phyloP scores from a whole-genome alignment of 2,329 filamentous ascomycete genomes.

The Meredithiella fracta region DNA sequence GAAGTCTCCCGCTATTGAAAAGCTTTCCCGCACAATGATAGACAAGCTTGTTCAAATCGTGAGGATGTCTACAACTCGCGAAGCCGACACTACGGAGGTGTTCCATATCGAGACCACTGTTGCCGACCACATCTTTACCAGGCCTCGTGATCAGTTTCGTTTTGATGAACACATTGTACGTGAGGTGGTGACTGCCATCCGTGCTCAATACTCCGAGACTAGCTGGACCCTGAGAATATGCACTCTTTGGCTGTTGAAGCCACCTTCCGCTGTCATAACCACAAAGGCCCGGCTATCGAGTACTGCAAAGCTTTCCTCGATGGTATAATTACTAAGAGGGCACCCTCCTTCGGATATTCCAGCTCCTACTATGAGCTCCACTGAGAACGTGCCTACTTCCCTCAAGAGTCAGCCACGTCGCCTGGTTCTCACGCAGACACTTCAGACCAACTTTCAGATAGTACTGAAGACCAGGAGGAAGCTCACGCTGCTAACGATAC shows the following conservation, averaged over 20 bases:
- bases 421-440: constrained; percentile 15
- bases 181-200: constrained; percentile 27
- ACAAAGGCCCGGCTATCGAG: constrained; percentile 41
- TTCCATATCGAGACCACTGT: constrained; percentile 1
- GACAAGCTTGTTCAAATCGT: constrained; percentile 8
- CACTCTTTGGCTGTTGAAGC: constrained; percentile 45
- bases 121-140: background rate
- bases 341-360: constrained; percentile 36
- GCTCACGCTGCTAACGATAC: constrained; percentile 5
- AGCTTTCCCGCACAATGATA: constrained; percentile 34
- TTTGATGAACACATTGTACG: constrained; percentile 20
- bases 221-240: constrained; percentile 31
- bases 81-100: background rate
- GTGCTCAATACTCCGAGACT: constrained; percentile 18
- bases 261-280: constrained; percentile 65
- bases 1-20: constrained; percentile 72
- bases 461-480: constrained; percentile 14
- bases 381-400: constrained; percentile 10
- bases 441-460: constrained; percentile 12
- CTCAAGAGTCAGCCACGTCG: constrained; percentile 11
- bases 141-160: constrained; percentile 10
- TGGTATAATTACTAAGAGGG: constrained; percentile 41
- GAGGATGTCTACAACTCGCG: constrained; percentile 4
- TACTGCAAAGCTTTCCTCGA: constrained; percentile 55
- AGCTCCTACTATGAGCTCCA: constrained; percentile 17